These are phyloP conservation scores for Gillenia trifoliata DNA, from an alignment of 306 rosid species.

Conservation along the genomic window DNA sequence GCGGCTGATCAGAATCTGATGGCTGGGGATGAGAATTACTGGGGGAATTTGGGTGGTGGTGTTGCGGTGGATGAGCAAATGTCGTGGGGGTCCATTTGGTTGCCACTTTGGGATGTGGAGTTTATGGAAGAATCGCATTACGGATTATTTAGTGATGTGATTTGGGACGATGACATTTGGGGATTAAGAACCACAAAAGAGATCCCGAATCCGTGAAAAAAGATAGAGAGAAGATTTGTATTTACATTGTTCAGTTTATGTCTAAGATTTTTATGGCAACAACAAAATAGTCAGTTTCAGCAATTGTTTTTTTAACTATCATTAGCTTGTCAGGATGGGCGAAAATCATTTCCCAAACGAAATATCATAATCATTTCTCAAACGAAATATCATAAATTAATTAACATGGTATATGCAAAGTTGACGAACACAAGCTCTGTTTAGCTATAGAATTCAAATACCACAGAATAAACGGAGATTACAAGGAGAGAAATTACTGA, in stretches of 20 bases:
- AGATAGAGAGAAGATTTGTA: not conserved
- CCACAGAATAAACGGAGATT: not conserved
- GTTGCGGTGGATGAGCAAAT: conserved; percentile 53
- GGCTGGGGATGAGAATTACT: conserved; percentile 24
- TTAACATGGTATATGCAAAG: not conserved
- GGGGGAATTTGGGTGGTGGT: conserved; percentile 34
- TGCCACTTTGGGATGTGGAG: conserved; percentile 58
- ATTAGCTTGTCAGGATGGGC: not conserved
- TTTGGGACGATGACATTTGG: conserved; percentile 78
- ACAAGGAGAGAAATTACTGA: not conserved
- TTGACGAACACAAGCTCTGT: not conserved
- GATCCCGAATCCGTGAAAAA: conserved; percentile 29
- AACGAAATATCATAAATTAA: not conserved
- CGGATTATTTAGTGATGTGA: conserved; percentile 40
- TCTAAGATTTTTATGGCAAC: not conserved
- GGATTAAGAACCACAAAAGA: conserved; percentile 33
- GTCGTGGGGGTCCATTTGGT: conserved; percentile 68
- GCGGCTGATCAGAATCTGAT: conserved; percentile 2
- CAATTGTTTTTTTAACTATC: not conserved
- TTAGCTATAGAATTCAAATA: not conserved
- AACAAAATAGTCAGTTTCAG: not conserved
- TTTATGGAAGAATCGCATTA: conserved; percentile 36
- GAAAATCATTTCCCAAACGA: too few species aligned
- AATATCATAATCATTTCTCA: not conserved
- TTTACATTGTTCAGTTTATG: not conserved